Evolutionary conservation across 306 rosid species (phyloP), one percentile per base, ranked within the genome.

Genomic region (Aeschynomene evenia): DNA sequence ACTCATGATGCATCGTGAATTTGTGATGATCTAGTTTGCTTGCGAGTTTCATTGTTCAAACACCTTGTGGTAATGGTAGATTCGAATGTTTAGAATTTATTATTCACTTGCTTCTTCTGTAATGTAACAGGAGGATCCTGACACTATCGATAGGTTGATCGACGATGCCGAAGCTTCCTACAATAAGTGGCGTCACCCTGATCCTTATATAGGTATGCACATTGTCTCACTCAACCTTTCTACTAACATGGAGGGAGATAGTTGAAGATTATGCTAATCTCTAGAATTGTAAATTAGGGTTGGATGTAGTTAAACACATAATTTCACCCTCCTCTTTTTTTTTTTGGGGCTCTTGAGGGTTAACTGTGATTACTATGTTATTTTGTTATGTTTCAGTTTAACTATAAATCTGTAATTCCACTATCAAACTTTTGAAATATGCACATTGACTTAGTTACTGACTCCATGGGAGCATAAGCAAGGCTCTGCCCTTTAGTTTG

Each of bases 161-260:
- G 86, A 18, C 0, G 81, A 88, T 77, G 98, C 75, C 20, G 97
- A 90, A 82, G 96, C 89, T 36, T 8, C 70, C 63, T 73, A 90
- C 85, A 84, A 93, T 72, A 93, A 90, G 84, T 93, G 88, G 87
- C 87, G 98, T 52, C 98, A 93, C 77, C 98, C 98, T 55, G 98
- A 93, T 75, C 98, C 98, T 62, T 93, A 93, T 72, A 84, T 93
- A 7, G 98, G 98, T 93, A 85, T 66, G 4, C 13, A 67, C 48
- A 34, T 45, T n/a, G n/a, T 45, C 19, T 66, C 3, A 22, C 16
- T 23, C 29, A 55, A 45, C 36, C 37, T 57, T 4, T 6, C 15
- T 40, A 40, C 2, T 33, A 33, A 33, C 37, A 56, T 56, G 22
- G 15, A 56, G 20, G 11, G 42, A 5, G 21, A 56, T 14, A n/a